Evolutionary conservation across 2,329 filamentous ascomycete species (phyloP).

Genomic region (Paecilomyces variotii): DNA sequence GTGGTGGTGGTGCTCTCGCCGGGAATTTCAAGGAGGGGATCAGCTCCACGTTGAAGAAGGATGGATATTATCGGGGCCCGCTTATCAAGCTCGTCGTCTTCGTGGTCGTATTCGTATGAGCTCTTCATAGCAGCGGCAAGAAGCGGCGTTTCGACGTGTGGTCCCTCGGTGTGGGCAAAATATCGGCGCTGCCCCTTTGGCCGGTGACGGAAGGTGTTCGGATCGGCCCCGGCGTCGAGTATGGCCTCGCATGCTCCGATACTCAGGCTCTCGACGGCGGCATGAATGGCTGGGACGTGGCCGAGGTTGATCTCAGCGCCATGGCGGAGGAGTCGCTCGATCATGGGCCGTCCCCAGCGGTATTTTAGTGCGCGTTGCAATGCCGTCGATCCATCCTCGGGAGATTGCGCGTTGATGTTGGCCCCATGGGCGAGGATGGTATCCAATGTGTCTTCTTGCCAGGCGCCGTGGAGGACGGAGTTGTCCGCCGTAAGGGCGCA

Average conservation of each 20-base stretch:
- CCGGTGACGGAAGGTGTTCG: not conserved
- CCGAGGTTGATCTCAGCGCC: conserved; percentile 9
- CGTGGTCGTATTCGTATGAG: not conserved
- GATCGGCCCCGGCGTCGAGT: not conserved
- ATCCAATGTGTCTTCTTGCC: conserved; percentile 7
- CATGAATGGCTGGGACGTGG: not conserved
- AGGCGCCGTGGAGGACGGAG: conserved; percentile 4
- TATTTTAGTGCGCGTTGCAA: conserved; percentile 8
- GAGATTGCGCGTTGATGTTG: conserved; percentile 9
- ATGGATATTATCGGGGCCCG: not conserved
- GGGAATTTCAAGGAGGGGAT: not conserved
- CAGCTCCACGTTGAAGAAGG: not conserved
- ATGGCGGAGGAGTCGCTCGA: conserved; percentile 7
- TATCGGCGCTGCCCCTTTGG: not conserved
- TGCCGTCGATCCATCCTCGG: conserved; percentile 8
- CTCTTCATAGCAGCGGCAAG: conserved; percentile 1
- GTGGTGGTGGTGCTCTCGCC: not conserved
- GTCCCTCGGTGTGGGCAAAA: not conserved
- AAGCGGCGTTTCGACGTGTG: not conserved
- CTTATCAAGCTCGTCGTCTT: not conserved
- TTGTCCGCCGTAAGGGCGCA: conserved; percentile 2
- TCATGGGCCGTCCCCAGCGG: conserved; percentile 1
- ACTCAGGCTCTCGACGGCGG: not conserved
- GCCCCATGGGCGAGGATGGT: conserved; percentile 10
- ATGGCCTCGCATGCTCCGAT: not conserved